Evolutionary conservation across 192 early-diverging fungal genomes (phyloP).

Genomic region (Piromyces finnis): DNA sequence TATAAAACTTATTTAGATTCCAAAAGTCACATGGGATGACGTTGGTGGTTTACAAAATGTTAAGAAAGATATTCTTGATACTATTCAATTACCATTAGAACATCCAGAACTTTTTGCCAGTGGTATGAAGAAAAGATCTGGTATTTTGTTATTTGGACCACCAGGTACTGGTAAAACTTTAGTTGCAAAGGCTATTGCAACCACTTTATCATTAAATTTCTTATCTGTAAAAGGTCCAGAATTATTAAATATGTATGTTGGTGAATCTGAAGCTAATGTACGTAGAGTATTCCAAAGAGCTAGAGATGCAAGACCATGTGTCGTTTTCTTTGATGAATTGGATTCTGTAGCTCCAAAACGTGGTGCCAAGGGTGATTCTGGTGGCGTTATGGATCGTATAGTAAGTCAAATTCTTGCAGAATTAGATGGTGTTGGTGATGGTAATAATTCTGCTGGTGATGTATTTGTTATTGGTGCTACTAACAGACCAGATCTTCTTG

Average conservation of each 20-base stretch:
- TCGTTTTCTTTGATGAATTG: constrained; percentile 98
- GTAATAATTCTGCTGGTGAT: constrained; percentile 15
- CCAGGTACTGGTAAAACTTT: constrained; percentile 69
- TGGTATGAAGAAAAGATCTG: constrained; percentile 88
- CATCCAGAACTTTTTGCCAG: constrained; percentile 87
- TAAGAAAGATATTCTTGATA: constrained; percentile 85
- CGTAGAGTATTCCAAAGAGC: constrained; percentile 88
- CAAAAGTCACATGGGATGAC: constrained; percentile 95
- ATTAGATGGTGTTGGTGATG: constrained; percentile 56
- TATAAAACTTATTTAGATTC: constrained; percentile 34
- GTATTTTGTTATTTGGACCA: constrained; percentile 11
- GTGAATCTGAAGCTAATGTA: constrained; percentile 97
- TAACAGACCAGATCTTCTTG: constrained; percentile 91
- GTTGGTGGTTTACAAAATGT: constrained; percentile 87
- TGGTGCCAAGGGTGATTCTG: constrained; percentile 93
- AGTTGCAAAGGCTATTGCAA: constrained; percentile 96
- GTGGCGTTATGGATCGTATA: constrained; percentile 99
- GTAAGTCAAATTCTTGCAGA: constrained; percentile 92
- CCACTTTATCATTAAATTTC: constrained; percentile 93
- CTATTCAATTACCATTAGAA: constrained; percentile 86
- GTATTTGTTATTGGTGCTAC: constrained; percentile 99
- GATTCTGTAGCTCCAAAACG: constrained; percentile 96
- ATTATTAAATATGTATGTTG: constrained; percentile 97
- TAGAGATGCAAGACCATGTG: constrained; percentile 90
- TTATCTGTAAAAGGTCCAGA: constrained; percentile 98